Evolutionary conservation across 306 rosid species (phyloP), one percentile per base, ranked within the genome.

Genomic region (Fragaria vesca): DNA sequence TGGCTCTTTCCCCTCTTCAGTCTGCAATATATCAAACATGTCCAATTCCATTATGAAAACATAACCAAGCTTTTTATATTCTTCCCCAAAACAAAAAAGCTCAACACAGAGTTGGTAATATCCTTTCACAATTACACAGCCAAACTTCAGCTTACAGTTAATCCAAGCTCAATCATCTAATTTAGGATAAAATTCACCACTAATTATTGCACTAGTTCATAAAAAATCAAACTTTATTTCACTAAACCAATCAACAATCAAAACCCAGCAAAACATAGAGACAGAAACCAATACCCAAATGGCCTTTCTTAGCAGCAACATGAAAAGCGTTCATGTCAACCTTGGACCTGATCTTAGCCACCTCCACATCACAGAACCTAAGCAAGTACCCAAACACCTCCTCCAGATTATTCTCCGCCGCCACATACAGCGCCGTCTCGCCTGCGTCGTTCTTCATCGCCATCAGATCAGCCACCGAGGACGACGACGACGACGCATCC

Each of bases 301-400:
- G 86, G 60, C 98, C 97, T 47, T 79, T 87, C 87, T 92, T 95
- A 11, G 98, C 93, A 21, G 98, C 98, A 47, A 89, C 88, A 26
- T 92, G 97, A 78, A 95, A 87, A 30, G 89, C 91, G 83, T 95
- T 83, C 93, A 92, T 82, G 83, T 95, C 97, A 86, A 84, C 82
- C 83, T 89, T 92, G 34, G 97, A 89, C 87, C 97, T 87, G 84
- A 92, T 92, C 96, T 86, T 91, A 36, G 86, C 81, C 10, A 84
- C 73, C 75, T 88, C 86, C 13, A 83, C 57, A 80, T 83, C 81
- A 80, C 89, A 89, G 20, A 89, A 73, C 54, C 61, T 76, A 11
- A 91, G 84, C 90, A 95, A 84, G 88, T 79, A 91, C 20, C 77
- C 77, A 76, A 95, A 91, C 58, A 91, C 85, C 10, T 88, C 88